These are phyloP conservation scores for Fusarium sp. DNA, from an alignment of 2,329 filamentous ascomycete genomes.

Conservation along the genomic window DNA sequence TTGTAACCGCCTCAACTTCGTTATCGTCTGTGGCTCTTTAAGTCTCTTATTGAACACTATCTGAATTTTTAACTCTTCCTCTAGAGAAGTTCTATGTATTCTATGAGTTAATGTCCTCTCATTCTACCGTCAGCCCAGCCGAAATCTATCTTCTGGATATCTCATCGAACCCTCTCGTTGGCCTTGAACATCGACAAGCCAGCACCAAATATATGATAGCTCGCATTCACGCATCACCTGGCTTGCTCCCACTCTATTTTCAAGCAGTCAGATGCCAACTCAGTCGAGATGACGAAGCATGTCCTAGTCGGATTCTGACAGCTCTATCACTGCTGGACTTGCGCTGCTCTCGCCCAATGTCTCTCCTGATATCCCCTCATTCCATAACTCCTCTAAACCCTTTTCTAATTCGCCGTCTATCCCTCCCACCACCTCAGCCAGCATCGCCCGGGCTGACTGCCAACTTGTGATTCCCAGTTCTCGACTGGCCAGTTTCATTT, in stretches of 20 bases:
- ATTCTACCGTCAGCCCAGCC: neutral
- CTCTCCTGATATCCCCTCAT: conserved; percentile 50
- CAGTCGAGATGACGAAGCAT: conserved; percentile 16
- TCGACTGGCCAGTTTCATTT: conserved; percentile 55
- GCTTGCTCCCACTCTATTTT: conserved; percentile 8
- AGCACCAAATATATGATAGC: conserved; percentile 20
- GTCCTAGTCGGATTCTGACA: conserved; percentile 42
- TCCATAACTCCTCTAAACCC: conserved; percentile 56
- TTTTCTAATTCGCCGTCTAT: conserved; percentile 56
- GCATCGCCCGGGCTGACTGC: conserved; percentile 52
- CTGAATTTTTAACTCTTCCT: neutral
- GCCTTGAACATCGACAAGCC: neutral
- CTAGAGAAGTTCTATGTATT: neutral
- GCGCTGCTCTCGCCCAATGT: conserved; percentile 29
- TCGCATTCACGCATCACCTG: conserved; percentile 23
- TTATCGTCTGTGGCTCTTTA: neutral
- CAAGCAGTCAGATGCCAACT: conserved; percentile 19
- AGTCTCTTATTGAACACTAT: neutral
- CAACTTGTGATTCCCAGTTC: conserved; percentile 54
- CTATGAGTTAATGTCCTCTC: conserved; percentile 6
- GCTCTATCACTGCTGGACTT: conserved; percentile 43
- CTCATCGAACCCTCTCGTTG: neutral
- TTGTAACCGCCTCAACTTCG: conserved; percentile 4
- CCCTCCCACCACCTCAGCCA: conserved; percentile 55
- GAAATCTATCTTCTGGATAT: neutral